These are phyloP conservation scores for Phylloporus scabripes DNA, from an alignment of 768 basidiomycete species.

Conservation along the genomic window DNA sequence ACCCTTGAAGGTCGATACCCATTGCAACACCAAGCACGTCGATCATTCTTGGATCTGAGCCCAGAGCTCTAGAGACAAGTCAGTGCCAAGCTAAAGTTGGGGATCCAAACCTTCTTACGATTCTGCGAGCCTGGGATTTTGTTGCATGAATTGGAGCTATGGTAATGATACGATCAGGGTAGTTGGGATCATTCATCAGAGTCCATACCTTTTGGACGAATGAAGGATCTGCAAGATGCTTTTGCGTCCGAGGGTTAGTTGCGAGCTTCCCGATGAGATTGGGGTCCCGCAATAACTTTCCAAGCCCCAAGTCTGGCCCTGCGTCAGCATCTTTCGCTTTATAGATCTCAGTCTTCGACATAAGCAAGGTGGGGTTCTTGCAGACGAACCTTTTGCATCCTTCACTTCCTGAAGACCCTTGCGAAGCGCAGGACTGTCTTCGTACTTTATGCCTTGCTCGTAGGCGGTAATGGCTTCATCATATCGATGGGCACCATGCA, in stretches of 20 bases:
- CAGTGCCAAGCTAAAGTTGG: slow-evolving; percentile 1
- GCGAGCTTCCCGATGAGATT: slow-evolving; percentile 80
- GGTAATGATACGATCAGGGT: not conserved
- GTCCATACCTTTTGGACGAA: slow-evolving; percentile 64
- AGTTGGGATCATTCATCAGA: not conserved
- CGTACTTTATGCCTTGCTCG: slow-evolving; percentile 73
- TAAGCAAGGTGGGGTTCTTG: not conserved
- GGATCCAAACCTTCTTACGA: slow-evolving; percentile 33
- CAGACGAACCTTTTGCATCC: slow-evolving; percentile 65
- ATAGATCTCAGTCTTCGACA: slow-evolving; percentile 4
- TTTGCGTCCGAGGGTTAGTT: slow-evolving; percentile 77
- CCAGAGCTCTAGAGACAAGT: slow-evolving; percentile 42
- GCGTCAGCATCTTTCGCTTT: slow-evolving; percentile 34
- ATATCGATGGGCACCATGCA: slow-evolving; percentile 76
- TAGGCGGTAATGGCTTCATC: slow-evolving; percentile 84
- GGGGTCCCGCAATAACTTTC: slow-evolving; percentile 79
- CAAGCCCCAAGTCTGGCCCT: slow-evolving; percentile 54
- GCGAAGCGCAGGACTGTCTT: slow-evolving; percentile 74
- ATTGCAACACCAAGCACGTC: slow-evolving; percentile 89
- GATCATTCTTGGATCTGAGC: slow-evolving; percentile 84
- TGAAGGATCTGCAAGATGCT: slow-evolving; percentile 75
- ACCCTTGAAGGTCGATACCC: slow-evolving; percentile 89
- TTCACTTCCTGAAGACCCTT: slow-evolving; percentile 89
- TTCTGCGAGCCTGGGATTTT: slow-evolving; percentile 61
- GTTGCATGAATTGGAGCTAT: slow-evolving; percentile 62